A percentile compares a stretch with the other conserved stretches of the same genome.
Conservation (phyloP, 2,329 filamentous ascomycete genomes). For the Fusarium hainanense region DNA sequence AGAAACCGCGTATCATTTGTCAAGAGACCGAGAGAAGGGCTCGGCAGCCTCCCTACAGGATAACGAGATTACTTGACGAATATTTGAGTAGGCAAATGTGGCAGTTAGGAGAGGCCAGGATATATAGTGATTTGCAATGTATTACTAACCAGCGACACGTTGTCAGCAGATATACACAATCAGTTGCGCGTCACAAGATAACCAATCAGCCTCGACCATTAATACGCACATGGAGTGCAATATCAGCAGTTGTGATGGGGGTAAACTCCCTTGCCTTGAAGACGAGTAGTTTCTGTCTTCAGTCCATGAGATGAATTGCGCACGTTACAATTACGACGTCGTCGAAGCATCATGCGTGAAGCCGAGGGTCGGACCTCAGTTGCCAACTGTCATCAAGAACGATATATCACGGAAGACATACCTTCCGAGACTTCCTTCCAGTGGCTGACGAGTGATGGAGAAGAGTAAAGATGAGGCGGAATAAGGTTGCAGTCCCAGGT, state of each 20-base stretch:
- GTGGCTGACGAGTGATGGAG: not conserved
- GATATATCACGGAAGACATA: not conserved
- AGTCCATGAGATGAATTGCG: too few species aligned
- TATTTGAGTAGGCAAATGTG: not conserved
- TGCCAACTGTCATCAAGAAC: not conserved
- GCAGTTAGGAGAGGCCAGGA: not conserved
- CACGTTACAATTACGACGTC: not conserved
- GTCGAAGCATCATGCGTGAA: slow-evolving; percentile 4
- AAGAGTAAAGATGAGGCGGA: slow-evolving; percentile 9
- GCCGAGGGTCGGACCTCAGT: slow-evolving; percentile 7
- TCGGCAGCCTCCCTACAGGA: slow-evolving; percentile 33
- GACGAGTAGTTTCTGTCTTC: not conserved
- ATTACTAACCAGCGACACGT: not conserved
- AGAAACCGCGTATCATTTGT: slow-evolving; percentile 22
- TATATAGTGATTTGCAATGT: not conserved
- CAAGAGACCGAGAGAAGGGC: slow-evolving; percentile 18
- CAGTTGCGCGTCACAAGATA: not conserved
- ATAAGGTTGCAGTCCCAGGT: slow-evolving; percentile 13
- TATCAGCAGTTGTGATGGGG: not conserved
- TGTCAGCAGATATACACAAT: not conserved
- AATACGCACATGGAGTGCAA: not conserved
- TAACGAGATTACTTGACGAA: not conserved
- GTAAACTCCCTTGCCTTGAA: not conserved
- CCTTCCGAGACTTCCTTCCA: not conserved
- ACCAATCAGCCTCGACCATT: not conserved